A percentile compares a stretch with the other conserved stretches of the same genome.
phyloP scores from a whole-genome alignment of 768 basidiomycete species.

The Mycena venus region DNA sequence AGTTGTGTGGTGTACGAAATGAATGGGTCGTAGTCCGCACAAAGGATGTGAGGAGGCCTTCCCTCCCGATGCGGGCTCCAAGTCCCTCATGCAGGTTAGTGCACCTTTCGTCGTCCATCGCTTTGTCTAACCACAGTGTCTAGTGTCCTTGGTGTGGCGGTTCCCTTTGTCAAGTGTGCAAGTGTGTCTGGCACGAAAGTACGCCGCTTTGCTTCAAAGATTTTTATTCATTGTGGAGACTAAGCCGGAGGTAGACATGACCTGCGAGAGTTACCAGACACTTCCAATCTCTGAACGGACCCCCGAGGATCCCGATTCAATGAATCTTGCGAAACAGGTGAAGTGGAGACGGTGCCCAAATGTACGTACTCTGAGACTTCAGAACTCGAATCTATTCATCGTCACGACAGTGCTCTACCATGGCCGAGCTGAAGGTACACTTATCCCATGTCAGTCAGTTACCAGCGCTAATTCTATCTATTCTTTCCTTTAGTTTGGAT shows the following conservation, averaged over 20 bases:
- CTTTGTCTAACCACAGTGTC: no score
- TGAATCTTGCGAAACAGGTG: conserved; percentile 35
- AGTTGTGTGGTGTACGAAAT: background rate
- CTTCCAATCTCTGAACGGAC: conserved; percentile 32
- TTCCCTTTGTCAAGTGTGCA: conserved; percentile 35
- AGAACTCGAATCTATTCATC: background rate
- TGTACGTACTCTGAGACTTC: background rate
- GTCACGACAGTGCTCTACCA: conserved; percentile 25
- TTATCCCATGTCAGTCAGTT: background rate
- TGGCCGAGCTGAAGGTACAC: conserved; percentile 48
- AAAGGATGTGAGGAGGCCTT: no score
- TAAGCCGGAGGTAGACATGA: conserved; percentile 23
- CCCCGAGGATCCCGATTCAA: conserved; percentile 35
- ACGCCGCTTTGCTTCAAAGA: background rate
- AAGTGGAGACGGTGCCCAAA: conserved; percentile 39
- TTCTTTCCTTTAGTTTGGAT: conserved; percentile 28
- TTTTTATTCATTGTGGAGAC: background rate
- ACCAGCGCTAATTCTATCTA: background rate
- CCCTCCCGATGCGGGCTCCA: conserved; percentile 34
- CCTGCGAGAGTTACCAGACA: conserved; percentile 36
- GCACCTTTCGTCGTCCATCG: no score
- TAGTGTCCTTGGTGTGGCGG: conserved; percentile 36
- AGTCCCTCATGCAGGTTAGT: conserved; percentile 28
- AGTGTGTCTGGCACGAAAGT: conserved; percentile 36
- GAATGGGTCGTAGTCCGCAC: conserved; percentile 17